Percentiles rank a stretch among this genome's conserved stretches.
These are phyloP conservation scores for Septoria linicola DNA, from an alignment of 2,329 filamentous ascomycete genomes.

Conservation along the genomic window DNA sequence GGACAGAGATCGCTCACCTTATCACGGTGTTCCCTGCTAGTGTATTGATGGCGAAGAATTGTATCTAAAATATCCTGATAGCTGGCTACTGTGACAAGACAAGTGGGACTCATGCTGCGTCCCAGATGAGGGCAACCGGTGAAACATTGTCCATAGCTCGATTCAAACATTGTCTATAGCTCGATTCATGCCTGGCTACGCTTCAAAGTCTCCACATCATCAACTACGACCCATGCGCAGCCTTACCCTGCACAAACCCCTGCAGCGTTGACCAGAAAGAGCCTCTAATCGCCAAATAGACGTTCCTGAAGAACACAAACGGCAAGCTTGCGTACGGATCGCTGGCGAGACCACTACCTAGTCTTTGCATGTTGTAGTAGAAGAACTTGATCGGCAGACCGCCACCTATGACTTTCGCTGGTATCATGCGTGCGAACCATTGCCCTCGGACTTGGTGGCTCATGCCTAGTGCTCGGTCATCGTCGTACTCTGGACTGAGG, in stretches of 20 bases:
- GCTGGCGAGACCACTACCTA: constrained; percentile 33
- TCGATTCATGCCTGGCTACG: neutral
- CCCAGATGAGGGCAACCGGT: too few species aligned
- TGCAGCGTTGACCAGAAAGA: constrained; percentile 3
- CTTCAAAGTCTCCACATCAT: too few species aligned
- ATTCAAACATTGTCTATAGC: too few species aligned
- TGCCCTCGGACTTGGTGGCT: constrained; percentile 35
- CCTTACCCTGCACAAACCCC: neutral
- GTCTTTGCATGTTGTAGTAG: constrained; percentile 39
- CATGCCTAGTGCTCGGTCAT: constrained; percentile 32
- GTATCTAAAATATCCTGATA: too few species aligned
- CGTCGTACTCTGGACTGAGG: constrained; percentile 35
- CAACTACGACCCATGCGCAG: neutral
- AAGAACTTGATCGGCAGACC: constrained; percentile 39
- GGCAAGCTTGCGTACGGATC: constrained; percentile 37
- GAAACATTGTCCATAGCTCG: too few species aligned
- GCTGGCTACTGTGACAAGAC: too few species aligned
- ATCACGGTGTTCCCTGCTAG: too few species aligned
- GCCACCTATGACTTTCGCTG: constrained; percentile 36
- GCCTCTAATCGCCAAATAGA: constrained; percentile 1
- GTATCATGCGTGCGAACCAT: constrained; percentile 38
- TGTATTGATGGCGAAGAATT: too few species aligned
- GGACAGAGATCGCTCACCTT: too few species aligned
- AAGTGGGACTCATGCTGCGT: too few species aligned
- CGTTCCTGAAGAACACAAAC: constrained; percentile 26